Base-by-base conservation (phyloP, 2,329 filamentous ascomycete genomes). In the Hypocreales sp. region DNA sequence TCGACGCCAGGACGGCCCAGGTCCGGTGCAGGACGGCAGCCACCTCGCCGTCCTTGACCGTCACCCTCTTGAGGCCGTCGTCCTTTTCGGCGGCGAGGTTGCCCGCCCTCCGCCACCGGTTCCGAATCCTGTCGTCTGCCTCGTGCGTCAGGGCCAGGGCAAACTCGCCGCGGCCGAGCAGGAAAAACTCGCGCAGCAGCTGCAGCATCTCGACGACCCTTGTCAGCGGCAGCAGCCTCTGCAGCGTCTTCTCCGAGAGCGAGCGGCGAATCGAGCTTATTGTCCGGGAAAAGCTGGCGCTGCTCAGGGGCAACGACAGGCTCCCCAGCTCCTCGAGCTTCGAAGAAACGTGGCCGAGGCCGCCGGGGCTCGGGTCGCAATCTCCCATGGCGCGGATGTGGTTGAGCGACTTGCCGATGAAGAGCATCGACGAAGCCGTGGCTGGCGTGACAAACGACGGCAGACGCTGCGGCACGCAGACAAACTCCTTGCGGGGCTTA, bases 131-230 rank as follows among this genome's bases (percentile, higher is more conserved):
- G 29, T 78, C 71, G 39, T 94, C 83, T 1, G 87, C 83, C 53
- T 94, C 81, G 20, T 77, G 70, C 1, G 92, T 82, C 15, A 98
- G 55, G 0, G 79, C 77, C 53, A 90, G 74, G 13, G 86, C 83
- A 48, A 98, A 98, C 48, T 95, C 90, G 28, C 87, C 87, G 19
- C 82, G 70, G 1, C 79, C 78, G 1, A 98, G 64, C 3, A 98
- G 64, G 39, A 94, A 82, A 52, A 92, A 94, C 31, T 90, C 76
- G 25, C 86, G 69, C 1, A 94, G 61, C 7, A 94, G 61, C 16
- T 72, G 70, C 10, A 95, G 58, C 26, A 80, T 72, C 36, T 90
- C 77, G 5, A 82, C 58, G 4, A 93, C 83, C 40, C 72, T 79
- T 8, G 69, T 63, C 5, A 84, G 57, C 0, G 90, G 90, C 4